Evolutionary conservation across 2,329 filamentous ascomycete species (phyloP).

Genomic region (Clarireedia paspali): DNA sequence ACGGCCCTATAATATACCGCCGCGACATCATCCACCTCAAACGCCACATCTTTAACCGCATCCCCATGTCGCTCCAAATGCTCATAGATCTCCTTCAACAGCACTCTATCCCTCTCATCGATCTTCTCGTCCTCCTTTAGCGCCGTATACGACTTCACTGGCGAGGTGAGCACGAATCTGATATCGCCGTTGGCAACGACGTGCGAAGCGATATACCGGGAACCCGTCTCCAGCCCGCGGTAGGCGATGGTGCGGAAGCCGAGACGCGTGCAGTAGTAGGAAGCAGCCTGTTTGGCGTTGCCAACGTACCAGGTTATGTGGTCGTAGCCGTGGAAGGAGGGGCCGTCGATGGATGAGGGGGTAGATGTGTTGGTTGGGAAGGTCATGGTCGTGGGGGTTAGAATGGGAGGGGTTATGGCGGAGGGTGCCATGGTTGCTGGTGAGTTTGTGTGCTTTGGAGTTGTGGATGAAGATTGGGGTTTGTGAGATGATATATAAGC

Average conservation of each 20-base stretch:
- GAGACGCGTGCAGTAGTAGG: constrained; percentile 82
- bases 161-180: constrained; percentile 78
- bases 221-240: constrained; percentile 80
- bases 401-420: constrained; percentile 5
- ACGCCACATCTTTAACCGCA: constrained; percentile 90
- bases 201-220: constrained; percentile 72
- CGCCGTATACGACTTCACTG: constrained; percentile 55
- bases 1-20: constrained; percentile 72
- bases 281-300: constrained; percentile 90
- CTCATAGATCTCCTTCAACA: constrained; percentile 68
- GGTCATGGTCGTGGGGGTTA: constrained; percentile 27
- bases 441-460: not conserved
- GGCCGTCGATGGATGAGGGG: not conserved
- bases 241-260: constrained; percentile 81
- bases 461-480: not conserved
- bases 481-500: not conserved
- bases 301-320: constrained; percentile 95
- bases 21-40: constrained; percentile 84
- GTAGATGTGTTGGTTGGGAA: constrained; percentile 24
- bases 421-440: constrained; percentile 22
- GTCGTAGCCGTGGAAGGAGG: constrained; percentile 72
- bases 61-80: constrained; percentile 87
- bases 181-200: constrained; percentile 72
- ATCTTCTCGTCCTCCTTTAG: constrained; percentile 54
- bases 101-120: constrained; percentile 51